Evolutionary conservation across 2,329 filamentous ascomycete species (phyloP).

Genomic region (Ramichloridium luteum): DNA sequence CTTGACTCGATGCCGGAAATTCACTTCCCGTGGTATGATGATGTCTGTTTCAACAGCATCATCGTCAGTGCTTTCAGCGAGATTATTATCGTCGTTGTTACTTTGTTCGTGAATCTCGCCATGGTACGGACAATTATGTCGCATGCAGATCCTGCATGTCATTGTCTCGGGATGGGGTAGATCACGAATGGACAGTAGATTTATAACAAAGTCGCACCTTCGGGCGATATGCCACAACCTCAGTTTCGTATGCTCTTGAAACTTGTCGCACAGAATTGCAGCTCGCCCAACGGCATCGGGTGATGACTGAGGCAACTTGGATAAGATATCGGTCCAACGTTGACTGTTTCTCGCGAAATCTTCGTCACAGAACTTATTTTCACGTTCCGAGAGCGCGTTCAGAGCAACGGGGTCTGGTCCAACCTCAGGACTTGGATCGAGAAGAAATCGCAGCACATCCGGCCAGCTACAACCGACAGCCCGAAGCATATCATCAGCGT

Average conservation of each 20-base stretch:
- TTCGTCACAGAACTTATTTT: constrained; percentile 19
- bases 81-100: constrained; percentile 7
- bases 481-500: constrained; percentile 25
- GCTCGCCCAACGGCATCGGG: constrained; percentile 20
- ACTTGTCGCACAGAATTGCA: constrained; percentile 26
- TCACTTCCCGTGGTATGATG: constrained; percentile 20
- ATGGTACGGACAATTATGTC: constrained; percentile 28
- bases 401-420: constrained; percentile 11
- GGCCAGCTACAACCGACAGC: constrained; percentile 26
- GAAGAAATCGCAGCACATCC: constrained; percentile 29
- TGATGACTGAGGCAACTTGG: constrained; percentile 19
- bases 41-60: constrained; percentile 20
- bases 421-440: constrained; percentile 21
- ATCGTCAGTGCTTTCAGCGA: constrained; percentile 9
- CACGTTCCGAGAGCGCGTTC: constrained; percentile 11
- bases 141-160: constrained; percentile 21
- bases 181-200: constrained; percentile 7
- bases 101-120: constrained; percentile 27
- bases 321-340: constrained; percentile 24
- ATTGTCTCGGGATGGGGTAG: constrained; percentile 8
- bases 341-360: constrained; percentile 22
- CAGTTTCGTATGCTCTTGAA: constrained; percentile 25
- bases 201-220: constrained; percentile 14
- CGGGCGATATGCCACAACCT: constrained; percentile 32
- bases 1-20: constrained; percentile 18